These are phyloP conservation scores for Sporothrix humicola DNA, from an alignment of 2,329 filamentous ascomycete genomes.

Conservation along the genomic window DNA sequence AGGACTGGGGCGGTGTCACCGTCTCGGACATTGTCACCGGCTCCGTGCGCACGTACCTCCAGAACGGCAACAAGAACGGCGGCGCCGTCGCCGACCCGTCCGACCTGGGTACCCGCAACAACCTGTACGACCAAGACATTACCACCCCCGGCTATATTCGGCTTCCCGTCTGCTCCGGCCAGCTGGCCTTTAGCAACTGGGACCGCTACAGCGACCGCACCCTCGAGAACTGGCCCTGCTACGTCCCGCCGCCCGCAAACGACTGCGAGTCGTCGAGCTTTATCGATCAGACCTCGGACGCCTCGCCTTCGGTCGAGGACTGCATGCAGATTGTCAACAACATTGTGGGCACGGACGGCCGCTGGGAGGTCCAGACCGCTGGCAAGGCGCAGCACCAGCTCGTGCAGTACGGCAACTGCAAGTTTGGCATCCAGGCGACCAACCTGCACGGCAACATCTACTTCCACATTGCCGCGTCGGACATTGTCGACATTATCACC, in stretches of 20 bases:
- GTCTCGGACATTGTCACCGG: slow-evolving; percentile 42
- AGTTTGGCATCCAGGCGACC: slow-evolving; percentile 44
- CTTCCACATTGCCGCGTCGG: slow-evolving; percentile 46
- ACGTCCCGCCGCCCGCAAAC: slow-evolving; percentile 40
- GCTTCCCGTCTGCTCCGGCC: slow-evolving; percentile 48
- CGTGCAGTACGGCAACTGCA: slow-evolving; percentile 42
- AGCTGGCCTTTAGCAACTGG: slow-evolving; percentile 46
- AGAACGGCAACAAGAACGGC: slow-evolving; percentile 46
- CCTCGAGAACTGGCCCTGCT: slow-evolving; percentile 45
- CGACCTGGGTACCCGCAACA: slow-evolving; percentile 38
- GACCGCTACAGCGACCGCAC: slow-evolving; percentile 38
- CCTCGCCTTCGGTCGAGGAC: slow-evolving; percentile 46
- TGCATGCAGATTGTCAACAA: slow-evolving; percentile 46
- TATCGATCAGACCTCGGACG: slow-evolving; percentile 45
- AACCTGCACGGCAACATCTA: slow-evolving; percentile 41
- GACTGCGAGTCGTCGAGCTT: slow-evolving; percentile 45
- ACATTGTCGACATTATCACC: slow-evolving; percentile 47
- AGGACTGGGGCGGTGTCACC: slow-evolving; percentile 41
- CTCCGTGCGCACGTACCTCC: slow-evolving; percentile 41
- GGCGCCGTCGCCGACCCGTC: slow-evolving; percentile 39
- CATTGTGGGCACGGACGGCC: slow-evolving; percentile 40
- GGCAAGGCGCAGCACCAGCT: slow-evolving; percentile 41
- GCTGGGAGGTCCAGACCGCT: slow-evolving; percentile 37
- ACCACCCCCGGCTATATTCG: slow-evolving; percentile 47
- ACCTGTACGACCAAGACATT: slow-evolving; percentile 43